A percentile compares a stretch with the other conserved stretches of the same genome.
Evolutionary conservation across 208 protist genomes (phyloP).

Genomic region (Wallacemonas rigidus): DNA sequence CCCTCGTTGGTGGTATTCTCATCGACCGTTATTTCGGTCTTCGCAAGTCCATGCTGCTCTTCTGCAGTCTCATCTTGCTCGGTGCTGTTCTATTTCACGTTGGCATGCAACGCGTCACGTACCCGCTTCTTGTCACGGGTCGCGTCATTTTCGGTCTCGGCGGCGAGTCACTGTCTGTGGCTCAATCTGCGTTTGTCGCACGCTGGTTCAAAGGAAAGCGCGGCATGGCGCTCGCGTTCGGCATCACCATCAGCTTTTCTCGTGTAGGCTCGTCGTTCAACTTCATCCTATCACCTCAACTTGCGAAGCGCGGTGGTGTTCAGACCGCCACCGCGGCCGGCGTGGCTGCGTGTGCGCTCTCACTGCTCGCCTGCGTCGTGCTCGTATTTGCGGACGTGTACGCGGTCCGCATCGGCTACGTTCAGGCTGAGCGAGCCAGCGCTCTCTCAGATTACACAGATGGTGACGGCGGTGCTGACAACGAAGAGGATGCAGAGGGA

Average conservation of each 20-base stretch:
- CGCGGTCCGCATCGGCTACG: conserved; percentile 69
- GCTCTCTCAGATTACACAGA: conserved; percentile 3
- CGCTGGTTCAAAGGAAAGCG: conserved; percentile 85
- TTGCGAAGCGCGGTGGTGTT: conserved; percentile 60
- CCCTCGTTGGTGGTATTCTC: conserved; percentile 83
- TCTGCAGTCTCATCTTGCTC: conserved; percentile 60
- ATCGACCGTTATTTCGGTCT: conserved; percentile 90
- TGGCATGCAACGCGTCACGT: conserved; percentile 61
- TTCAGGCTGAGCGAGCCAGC: conserved; percentile 52
- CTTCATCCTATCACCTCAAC: conserved; percentile 86
- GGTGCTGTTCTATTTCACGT: conserved; percentile 79
- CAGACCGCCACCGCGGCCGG: conserved; percentile 65
- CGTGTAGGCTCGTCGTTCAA: conserved; percentile 91
- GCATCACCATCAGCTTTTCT: conserved; percentile 90
- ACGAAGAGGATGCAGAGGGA: conserved; percentile 16
- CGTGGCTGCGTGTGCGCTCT: conserved; percentile 62
- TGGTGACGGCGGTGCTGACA: not conserved
- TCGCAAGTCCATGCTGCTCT: conserved; percentile 78
- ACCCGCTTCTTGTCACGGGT: conserved; percentile 70
- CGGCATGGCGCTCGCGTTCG: conserved; percentile 92
- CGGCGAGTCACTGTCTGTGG: conserved; percentile 86
- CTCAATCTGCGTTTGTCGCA: conserved; percentile 91
- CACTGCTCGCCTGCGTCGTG: conserved; percentile 56
- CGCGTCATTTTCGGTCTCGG: conserved; percentile 90
- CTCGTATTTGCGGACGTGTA: conserved; percentile 71